These are phyloP conservation scores for Pseudotsuga menziesii DNA, from an alignment of 75 land plant species.

Conservation along the genomic window DNA sequence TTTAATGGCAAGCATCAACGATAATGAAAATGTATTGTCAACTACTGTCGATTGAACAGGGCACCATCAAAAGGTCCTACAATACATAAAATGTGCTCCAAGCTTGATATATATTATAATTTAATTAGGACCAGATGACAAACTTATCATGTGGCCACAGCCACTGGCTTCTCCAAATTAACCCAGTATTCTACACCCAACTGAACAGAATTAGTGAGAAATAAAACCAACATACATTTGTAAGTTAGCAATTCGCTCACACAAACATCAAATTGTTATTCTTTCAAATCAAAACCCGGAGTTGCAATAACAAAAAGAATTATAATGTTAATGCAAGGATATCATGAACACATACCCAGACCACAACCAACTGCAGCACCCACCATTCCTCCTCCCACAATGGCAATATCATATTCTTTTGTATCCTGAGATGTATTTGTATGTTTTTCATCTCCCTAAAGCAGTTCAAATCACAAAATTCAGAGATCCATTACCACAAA, in stretches of 20 bases:
- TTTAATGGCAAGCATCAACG: too few species aligned
- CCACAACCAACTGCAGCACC: slow-evolving; percentile 94
- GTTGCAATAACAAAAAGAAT: not conserved
- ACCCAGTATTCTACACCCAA: not conserved
- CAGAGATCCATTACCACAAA: not conserved
- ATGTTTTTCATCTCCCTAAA: slow-evolving; percentile 1
- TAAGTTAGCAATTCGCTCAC: not conserved
- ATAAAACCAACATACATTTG: not conserved
- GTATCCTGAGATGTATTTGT: slow-evolving; percentile 3
- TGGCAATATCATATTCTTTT: slow-evolving; percentile 65
- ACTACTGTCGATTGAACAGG: too few species aligned
- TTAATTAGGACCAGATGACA: not conserved
- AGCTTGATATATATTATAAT: too few species aligned
- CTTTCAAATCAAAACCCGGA: not conserved
- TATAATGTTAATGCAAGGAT: not conserved
- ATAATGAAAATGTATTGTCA: too few species aligned
- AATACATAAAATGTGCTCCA: too few species aligned
- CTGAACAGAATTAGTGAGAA: not conserved
- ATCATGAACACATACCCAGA: slow-evolving; percentile 45
- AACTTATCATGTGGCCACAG: not conserved
- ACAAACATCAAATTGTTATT: not conserved
- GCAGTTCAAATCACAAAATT: not conserved
- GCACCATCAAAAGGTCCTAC: too few species aligned
- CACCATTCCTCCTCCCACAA: slow-evolving; percentile 98
- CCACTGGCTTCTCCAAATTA: not conserved